Conservation (phyloP, 2,329 filamentous ascomycete genomes). For the Mariannaea sp. region DNA sequence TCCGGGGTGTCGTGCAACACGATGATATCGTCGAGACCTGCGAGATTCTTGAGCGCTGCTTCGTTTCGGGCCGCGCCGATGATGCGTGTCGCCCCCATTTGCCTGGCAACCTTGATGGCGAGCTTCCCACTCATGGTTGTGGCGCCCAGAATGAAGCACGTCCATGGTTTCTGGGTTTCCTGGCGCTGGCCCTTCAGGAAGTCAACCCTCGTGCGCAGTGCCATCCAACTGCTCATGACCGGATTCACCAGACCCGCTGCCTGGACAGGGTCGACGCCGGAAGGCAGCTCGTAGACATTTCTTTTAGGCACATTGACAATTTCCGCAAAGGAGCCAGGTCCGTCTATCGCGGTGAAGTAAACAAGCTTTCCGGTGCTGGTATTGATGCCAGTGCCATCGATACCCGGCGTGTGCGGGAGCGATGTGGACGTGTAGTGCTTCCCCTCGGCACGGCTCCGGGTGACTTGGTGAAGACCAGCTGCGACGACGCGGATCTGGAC, state of each 20-base stretch:
- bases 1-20: constrained; percentile 46
- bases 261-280: constrained; percentile 51
- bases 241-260: constrained; percentile 61
- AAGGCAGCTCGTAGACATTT: constrained; percentile 47
- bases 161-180: constrained; percentile 45
- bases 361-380: constrained; percentile 52
- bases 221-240: constrained; percentile 63
- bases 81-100: constrained; percentile 55
- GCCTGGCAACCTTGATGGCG: constrained; percentile 53
- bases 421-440: constrained; percentile 55
- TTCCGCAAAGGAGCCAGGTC: constrained; percentile 51
- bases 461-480: constrained; percentile 57
- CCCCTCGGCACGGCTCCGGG: constrained; percentile 58
- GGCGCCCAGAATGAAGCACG: constrained; percentile 57
- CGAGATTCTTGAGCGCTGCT: constrained; percentile 46
- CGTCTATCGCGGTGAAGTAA: constrained; percentile 49
- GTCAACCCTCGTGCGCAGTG: constrained; percentile 50
- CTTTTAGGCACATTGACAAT: constrained; percentile 52
- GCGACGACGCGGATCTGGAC: constrained; percentile 58
- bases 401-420: constrained; percentile 57
- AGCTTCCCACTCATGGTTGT: constrained; percentile 58
- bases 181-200: constrained; percentile 30
- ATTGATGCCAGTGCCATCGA: constrained; percentile 57
- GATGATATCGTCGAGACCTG: constrained; percentile 53
- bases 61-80: constrained; percentile 58